Conservation (phyloP, 192 early-diverging fungal genomes). For the Backusella luteola region DNA sequence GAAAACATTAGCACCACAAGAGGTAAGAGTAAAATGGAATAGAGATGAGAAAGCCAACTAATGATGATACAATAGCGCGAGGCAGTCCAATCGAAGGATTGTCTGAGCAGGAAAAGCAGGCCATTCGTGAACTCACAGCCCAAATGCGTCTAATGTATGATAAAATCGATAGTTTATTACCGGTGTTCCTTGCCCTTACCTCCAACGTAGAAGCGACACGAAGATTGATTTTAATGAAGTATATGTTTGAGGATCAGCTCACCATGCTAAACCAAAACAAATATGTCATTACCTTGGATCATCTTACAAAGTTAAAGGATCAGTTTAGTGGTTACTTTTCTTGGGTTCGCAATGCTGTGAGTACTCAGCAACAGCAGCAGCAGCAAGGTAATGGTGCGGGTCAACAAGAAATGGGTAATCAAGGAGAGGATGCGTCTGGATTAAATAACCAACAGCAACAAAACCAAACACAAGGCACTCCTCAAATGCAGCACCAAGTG, state of each 20-base stretch:
- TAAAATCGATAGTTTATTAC: constrained; percentile 48
- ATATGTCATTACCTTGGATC: constrained; percentile 45
- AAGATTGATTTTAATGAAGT: constrained; percentile 50
- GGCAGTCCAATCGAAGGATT: constrained; percentile 32
- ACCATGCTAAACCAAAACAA: constrained; percentile 41
- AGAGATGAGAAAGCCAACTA: not conserved
- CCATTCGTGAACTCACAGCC: constrained; percentile 38
- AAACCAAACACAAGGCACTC: not conserved
- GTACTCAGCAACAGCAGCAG: not conserved
- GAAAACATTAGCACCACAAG: constrained; percentile 39
- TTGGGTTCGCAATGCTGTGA: constrained; percentile 41
- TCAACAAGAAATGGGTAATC: not conserved
- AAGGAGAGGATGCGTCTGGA: not conserved
- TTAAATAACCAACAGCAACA: constrained; percentile 5
- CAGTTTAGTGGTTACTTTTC: constrained; percentile 47
- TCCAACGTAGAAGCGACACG: constrained; percentile 45
- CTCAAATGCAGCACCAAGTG: constrained; percentile 11
- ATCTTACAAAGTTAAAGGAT: constrained; percentile 45
- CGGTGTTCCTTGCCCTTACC: constrained; percentile 45
- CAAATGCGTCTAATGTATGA: constrained; percentile 44
- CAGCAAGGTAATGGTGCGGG: not conserved
- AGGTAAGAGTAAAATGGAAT: constrained; percentile 35
- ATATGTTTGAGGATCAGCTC: constrained; percentile 53
- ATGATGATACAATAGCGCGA: not conserved
- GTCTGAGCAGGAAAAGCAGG: constrained; percentile 41